A percentile compares a stretch with the other conserved stretches of the same genome.
These are phyloP conservation scores for Chalaropsis ovoidea DNA, from an alignment of 2,329 filamentous ascomycete genomes.

Conservation along the genomic window DNA sequence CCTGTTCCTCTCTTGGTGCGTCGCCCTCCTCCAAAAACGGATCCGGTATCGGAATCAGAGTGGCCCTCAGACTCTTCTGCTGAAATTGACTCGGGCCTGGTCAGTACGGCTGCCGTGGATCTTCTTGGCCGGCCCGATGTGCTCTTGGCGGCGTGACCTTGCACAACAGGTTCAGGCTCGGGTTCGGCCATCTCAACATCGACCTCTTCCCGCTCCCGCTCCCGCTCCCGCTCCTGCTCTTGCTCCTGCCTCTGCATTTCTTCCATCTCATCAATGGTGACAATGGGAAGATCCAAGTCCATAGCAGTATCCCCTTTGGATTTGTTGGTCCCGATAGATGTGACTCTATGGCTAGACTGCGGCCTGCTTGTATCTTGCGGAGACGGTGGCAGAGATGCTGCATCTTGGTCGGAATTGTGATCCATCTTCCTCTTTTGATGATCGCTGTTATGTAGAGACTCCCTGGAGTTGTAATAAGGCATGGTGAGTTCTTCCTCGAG, in stretches of 20 bases:
- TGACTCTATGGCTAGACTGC: neutral
- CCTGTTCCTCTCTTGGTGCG: neutral
- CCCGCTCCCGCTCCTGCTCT: no score
- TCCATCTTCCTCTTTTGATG: neutral
- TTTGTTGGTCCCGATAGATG: neutral
- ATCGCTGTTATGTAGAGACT: slow-evolving; percentile 26
- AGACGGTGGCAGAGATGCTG: neutral
- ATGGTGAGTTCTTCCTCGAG: neutral
- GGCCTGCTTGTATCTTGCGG: neutral
- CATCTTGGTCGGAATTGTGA: neutral
- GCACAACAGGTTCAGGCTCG: neutral
- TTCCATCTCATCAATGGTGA: slow-evolving; percentile 15
- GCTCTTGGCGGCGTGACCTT: neutral
- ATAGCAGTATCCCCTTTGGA: neutral
- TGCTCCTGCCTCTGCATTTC: slow-evolving; percentile 12
- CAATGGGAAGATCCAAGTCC: slow-evolving; percentile 21
- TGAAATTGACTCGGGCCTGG: neutral
- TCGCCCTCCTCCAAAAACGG: neutral
- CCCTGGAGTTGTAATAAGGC: slow-evolving; percentile 3
- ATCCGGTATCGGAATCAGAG: neutral
- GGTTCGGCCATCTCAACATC: neutral
- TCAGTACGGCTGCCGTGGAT: neutral
- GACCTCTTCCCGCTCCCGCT: slow-evolving; percentile 22
- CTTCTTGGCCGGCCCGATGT: neutral
- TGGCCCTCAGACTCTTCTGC: neutral